Base-by-base conservation (phyloP, 202 grass and related monocot genomes). In the Carex sylvatica region DNA sequence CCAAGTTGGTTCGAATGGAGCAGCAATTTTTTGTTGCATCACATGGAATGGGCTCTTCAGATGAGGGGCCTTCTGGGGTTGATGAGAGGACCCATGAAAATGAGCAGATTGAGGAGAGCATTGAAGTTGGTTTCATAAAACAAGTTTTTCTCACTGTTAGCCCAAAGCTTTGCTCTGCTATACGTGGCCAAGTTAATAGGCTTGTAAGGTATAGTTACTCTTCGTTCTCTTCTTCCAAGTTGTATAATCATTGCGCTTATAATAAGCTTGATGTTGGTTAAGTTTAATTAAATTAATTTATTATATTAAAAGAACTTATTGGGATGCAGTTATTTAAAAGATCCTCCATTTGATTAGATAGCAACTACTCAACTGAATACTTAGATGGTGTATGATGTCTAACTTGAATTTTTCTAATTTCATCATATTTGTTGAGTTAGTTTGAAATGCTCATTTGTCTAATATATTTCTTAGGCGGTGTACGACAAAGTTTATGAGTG, bases 121-220 rank as follows among this genome's bases (percentile, higher is more conserved):
- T 6, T 8, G 3, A 69, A 83, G 80, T 66, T 44, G 64, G 22
- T 80, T 84, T 87, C 74, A n/a, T 94, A 4, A 94, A 87, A 79
- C 94, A 97, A 89, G 65, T 97, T 76, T 94, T 97, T 92, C 84
- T 97, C 71, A 97, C 94, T 64, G 94, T 97, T 46, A 94, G 94
- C 81, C 83, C 94, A 20, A 94, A 94, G 68, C 81, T 97, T n/a
- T 97, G 94, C 78, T 97, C 88, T 65, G 94, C 90, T 33, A 91
- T 94, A 86, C 94, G 85, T 46, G 86, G 78, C 69, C 94, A 97
- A 10, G 84, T 92, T 79, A 82, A 16, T 53, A 84, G 85, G 63
- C 87, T 97, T 51, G 85, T 58, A 85, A 92, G 92, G 94, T 92
- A 80, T 66, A 28, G 31, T 42, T 52, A 4, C 52, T 47, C 20